A percentile compares a stretch with the other conserved stretches of the same genome.
Conservation (phyloP, 306 rosid species). For the Canavalia ensiformis region DNA sequence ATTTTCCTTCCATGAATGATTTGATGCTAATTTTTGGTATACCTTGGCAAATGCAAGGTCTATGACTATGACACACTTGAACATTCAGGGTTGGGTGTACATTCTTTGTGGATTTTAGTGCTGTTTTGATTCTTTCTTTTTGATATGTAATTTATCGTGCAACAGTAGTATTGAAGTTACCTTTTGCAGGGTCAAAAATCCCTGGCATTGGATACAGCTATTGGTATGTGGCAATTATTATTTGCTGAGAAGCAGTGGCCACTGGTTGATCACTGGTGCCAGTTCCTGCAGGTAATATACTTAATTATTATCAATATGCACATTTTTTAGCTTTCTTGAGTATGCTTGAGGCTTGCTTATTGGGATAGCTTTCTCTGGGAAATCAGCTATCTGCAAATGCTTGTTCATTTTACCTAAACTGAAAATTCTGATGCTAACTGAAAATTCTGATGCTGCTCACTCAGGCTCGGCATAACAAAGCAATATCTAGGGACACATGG, state of each 20-base stretch:
- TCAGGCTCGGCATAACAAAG: conserved; percentile 96
- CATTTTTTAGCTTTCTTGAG: conserved; percentile 25
- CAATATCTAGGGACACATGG: conserved; percentile 98
- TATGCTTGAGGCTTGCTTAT: conserved; percentile 28
- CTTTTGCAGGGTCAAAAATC: conserved; percentile 96
- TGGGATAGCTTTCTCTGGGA: neutral
- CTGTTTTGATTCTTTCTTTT: conserved; percentile 15
- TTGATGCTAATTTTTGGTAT: conserved; percentile 30
- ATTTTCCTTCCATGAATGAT: conserved; percentile 21
- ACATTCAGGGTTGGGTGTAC: conserved; percentile 21
- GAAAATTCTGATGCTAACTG: conserved; percentile 14
- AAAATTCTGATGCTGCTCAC: conserved; percentile 38
- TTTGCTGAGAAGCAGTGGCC: conserved; percentile 99
- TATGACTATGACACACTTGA: conserved; percentile 11
- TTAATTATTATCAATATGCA: conserved; percentile 4
- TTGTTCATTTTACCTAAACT: conserved; percentile 25
- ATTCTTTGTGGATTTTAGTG: neutral
- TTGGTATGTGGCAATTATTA: conserved; percentile 99
- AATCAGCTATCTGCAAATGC: neutral
- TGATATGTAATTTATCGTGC: neutral
- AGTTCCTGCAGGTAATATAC: conserved; percentile 85
- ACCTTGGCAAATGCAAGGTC: conserved; percentile 17
- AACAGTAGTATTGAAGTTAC: neutral
- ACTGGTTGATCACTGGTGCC: conserved; percentile 96
- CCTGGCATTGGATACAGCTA: conserved; percentile 97